Base-by-base conservation (phyloP, 371 early-diverging fungal genomes). In the Gilbertella persicaria region DNA sequence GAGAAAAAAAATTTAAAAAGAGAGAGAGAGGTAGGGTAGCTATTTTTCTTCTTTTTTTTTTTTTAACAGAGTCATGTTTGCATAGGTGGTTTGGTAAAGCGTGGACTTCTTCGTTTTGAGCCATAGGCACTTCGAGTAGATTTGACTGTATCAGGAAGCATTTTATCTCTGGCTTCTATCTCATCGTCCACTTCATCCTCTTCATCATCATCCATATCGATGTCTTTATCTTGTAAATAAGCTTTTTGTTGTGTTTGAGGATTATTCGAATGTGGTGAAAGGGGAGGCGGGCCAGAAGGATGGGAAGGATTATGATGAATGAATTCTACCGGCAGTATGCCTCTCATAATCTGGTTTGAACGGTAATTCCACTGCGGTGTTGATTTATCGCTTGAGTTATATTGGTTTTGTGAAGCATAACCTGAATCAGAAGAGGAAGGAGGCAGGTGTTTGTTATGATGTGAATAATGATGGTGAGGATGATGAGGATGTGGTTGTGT, bases 271-370 rank as follows among this genome's bases (percentile, higher is more conserved):
- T n/a, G n/a, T n/a, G n/a, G n/a, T n/a, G n/a, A n/a, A n/a, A n/a
- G n/a, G n/a, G n/a, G n/a, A n/a, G n/a, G n/a, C n/a, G n/a, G n/a
- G n/a, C n/a, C n/a, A n/a, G 37, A 6, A 14, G 28, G 14, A 7
- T 16, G 9, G 13, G 45, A 19, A 19, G 42, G 16, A 7, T 30
- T 29, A 17, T 45, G 13, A n/a, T 43, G 45, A 1, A 62, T 9
- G 33, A 62, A 62, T 25, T 62, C 62, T 25, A 62, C 57, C 16
- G 62, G 62, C 21, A 62, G 16, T 35, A 62, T 52, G n/a, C 62
- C 62, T 21, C 62, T 40, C 62, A 62, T 53, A 9, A 56, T 61
- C 38, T 55, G 62, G 30, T 38, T 47, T n/a, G 62, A 56, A 19
- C 60, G 48, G n/a, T 53, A 19, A 21, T 44, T 33, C 53, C 48